Evolutionary conservation across 495 filamentous ascomycete species (phyloP).

Genomic region (Cercophora scortea): DNA sequence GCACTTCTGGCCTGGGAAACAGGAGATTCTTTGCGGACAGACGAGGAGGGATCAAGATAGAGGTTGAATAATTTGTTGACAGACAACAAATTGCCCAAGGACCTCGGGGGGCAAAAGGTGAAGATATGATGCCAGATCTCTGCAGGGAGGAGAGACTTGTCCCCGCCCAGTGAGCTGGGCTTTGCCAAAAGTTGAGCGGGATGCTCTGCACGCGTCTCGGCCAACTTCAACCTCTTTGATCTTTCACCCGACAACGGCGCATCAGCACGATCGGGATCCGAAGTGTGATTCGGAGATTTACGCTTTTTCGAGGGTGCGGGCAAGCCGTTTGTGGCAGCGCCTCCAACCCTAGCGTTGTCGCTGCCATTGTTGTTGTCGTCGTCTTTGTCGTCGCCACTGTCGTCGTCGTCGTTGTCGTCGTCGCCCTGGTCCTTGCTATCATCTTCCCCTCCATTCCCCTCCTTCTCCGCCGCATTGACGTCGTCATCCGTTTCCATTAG

Average conservation of each 20-base stretch:
- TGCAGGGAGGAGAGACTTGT: slow-evolving; percentile 36
- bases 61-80: slow-evolving; percentile 46
- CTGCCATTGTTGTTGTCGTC: neutral
- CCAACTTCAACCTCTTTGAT: slow-evolving; percentile 32
- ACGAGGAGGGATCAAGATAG: slow-evolving; percentile 41
- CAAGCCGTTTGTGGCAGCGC: slow-evolving; percentile 2
- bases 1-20: slow-evolving; percentile 12
- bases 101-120: slow-evolving; percentile 43
- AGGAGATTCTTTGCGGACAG: slow-evolving; percentile 16
- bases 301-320: slow-evolving; percentile 27
- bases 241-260: neutral
- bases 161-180: slow-evolving; percentile 4
- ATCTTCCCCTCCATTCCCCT: neutral
- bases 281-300: slow-evolving; percentile 17
- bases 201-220: slow-evolving; percentile 8
- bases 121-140: slow-evolving; percentile 52
- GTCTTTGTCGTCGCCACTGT: too few species aligned
- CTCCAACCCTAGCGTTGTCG: neutral
- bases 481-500: slow-evolving; percentile 1
- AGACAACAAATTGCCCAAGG: slow-evolving; percentile 40
- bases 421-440: neutral
- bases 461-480: too few species aligned
- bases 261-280: neutral
- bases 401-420: neutral
- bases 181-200: slow-evolving; percentile 5